Evolutionary conservation across 192 early-diverging fungal genomes (phyloP).

Genomic region (Coemansia sp.): DNA sequence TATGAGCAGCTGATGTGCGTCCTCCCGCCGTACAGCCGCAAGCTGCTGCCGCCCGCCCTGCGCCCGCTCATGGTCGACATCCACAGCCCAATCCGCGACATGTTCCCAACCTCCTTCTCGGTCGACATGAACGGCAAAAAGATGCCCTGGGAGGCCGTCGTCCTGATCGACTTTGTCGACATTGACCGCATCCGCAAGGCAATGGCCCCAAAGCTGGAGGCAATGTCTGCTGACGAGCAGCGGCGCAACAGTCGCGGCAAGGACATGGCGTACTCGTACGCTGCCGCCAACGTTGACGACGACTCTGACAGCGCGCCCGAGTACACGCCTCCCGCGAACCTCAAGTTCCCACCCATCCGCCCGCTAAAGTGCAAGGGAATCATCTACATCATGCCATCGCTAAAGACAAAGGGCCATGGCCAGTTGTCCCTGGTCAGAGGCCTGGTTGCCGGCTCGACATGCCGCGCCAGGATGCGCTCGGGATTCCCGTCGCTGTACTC

Average conservation of each 20-base stretch:
- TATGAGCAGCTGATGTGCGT: conserved; percentile 99
- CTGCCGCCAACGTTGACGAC: conserved; percentile 19
- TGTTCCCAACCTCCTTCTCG: conserved; percentile 88
- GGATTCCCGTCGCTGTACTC: conserved; percentile 92
- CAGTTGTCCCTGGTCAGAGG: conserved; percentile 50
- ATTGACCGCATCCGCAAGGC: conserved; percentile 76
- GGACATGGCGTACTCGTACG: conserved; percentile 60
- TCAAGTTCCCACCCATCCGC: conserved; percentile 64
- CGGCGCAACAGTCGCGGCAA: conserved; percentile 56
- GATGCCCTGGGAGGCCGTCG: conserved; percentile 97
- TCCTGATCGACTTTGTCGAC: conserved; percentile 96
- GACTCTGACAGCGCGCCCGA: conserved; percentile 23
- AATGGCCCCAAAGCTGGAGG: conserved; percentile 62
- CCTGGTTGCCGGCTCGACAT: conserved; percentile 56
- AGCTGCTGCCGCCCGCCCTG: conserved; percentile 75
- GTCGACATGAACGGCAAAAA: conserved; percentile 98
- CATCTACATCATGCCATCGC: conserved; percentile 56
- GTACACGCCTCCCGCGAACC: conserved; percentile 59
- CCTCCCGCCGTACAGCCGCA: conserved; percentile 77
- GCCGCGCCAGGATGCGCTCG: conserved; percentile 58
- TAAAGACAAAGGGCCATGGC: conserved; percentile 30
- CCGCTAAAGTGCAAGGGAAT: conserved; percentile 51
- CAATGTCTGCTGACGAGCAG: conserved; percentile 55
- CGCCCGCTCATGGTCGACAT: conserved; percentile 80
- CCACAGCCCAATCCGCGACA: conserved; percentile 86